Percentiles rank a stretch among this genome's conserved stretches.
phyloP scores from a whole-genome alignment of 371 early-diverging fungal genomes.

The Ecytonucleospora hepatopenaei region DNA sequence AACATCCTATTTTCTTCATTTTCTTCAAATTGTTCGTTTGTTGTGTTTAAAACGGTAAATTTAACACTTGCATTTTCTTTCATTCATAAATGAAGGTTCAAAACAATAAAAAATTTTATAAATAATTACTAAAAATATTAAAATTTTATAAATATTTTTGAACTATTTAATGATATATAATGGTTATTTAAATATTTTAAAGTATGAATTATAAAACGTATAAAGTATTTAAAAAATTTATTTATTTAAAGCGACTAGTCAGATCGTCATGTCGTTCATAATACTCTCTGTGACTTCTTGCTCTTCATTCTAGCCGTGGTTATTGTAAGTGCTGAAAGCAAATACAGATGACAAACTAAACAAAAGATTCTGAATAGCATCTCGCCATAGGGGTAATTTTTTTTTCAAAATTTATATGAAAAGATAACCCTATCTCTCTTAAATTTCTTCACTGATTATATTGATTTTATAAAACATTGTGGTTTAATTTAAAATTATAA shows the following conservation, averaged over 20 bases:
- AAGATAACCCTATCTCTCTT: not conserved
- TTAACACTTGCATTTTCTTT: not conserved
- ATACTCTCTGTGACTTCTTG: not conserved
- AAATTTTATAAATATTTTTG: not conserved
- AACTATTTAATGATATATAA: too few species aligned
- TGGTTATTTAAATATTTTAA: too few species aligned
- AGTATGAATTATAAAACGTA: not conserved
- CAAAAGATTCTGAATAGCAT: not conserved
- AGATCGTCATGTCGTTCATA: not conserved
- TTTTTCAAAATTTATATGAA: not conserved
- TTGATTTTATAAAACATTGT: not conserved
- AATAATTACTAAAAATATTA: not conserved
- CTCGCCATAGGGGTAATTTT: not conserved
- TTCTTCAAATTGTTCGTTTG: conserved; percentile 15
- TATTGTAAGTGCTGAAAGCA: conserved; percentile 2
- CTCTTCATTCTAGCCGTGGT: not conserved
- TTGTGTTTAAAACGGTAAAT: not conserved
- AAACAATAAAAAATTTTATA: not conserved
- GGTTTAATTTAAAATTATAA: not conserved
- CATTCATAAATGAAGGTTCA: not conserved
- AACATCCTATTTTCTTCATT: conserved; percentile 21
- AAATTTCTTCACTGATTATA: not conserved
- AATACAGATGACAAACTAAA: not conserved
- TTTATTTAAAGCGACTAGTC: not conserved
- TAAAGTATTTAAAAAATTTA: not conserved